Conservation (phyloP, 2,329 filamentous ascomycete genomes). For the Fusarium metavorans region DNA sequence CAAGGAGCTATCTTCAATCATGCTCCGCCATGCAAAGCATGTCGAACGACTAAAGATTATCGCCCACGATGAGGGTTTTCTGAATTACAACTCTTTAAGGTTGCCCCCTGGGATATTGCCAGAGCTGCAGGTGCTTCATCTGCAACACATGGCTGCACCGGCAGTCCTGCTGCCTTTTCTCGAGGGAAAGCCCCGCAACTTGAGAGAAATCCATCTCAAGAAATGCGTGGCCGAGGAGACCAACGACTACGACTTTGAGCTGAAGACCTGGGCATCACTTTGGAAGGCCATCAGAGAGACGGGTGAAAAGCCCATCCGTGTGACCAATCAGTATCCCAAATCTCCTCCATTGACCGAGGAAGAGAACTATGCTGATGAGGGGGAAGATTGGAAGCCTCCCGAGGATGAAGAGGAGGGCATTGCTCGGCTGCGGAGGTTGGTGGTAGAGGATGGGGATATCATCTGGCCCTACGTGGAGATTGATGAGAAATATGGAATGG, state of each 20-base stretch:
- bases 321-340: background rate
- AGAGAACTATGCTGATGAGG: background rate
- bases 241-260: background rate
- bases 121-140: background rate
- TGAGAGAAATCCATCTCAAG: background rate
- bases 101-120: background rate
- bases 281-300: background rate
- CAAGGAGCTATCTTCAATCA: background rate
- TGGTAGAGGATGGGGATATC: background rate
- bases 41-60: slow-evolving; percentile 1
- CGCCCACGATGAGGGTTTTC: background rate
- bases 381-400: background rate
- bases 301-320: background rate
- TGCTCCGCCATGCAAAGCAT: background rate
- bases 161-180: background rate
- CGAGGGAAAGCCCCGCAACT: background rate
- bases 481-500: slow-evolving; percentile 2
- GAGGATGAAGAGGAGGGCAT: background rate
- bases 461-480: slow-evolving; percentile 11
- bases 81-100: background rate
- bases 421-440: background rate
- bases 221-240: slow-evolving; percentile 1
- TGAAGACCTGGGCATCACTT: background rate
- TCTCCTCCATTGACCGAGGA: background rate
- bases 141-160: background rate